These are phyloP conservation scores for Neonectria coccinea DNA, from an alignment of 2,329 filamentous ascomycete genomes.

Conservation along the genomic window DNA sequence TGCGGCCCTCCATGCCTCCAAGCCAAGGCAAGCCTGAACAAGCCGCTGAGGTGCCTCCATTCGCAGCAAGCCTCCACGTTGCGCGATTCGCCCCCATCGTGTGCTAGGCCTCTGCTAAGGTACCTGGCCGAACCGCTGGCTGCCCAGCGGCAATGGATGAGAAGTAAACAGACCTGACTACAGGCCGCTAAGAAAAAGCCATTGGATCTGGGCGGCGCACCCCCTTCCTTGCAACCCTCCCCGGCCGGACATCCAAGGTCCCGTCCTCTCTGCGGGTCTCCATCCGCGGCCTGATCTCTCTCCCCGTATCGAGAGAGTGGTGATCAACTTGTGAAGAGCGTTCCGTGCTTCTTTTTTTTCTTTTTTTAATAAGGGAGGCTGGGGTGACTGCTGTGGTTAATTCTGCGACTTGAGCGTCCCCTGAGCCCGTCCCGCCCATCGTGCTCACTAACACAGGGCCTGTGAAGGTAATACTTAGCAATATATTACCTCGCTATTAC, in stretches of 20 bases:
- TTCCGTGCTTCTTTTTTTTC: slow-evolving; percentile 3
- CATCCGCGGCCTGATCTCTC: not conserved
- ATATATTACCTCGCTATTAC: not conserved
- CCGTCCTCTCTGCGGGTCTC: not conserved
- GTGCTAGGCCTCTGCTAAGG: not conserved
- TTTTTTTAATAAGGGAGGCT: not conserved
- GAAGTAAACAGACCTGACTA: not conserved
- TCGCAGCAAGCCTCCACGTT: slow-evolving; percentile 1
- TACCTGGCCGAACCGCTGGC: not conserved
- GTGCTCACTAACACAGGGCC: too few relatives aligned
- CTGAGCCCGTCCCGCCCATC: not conserved
- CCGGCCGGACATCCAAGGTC: not conserved
- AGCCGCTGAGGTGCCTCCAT: not conserved
- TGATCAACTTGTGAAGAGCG: not conserved
- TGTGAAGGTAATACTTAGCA: too few relatives aligned
- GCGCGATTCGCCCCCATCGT: not conserved
- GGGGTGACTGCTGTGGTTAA: slow-evolving; percentile 2
- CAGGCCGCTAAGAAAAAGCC: not conserved
- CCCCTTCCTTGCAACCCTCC: not conserved
- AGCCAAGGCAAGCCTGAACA: not conserved
- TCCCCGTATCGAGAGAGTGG: not conserved
- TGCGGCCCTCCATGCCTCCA: not conserved
- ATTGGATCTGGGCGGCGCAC: not conserved
- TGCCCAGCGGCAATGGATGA: not conserved
- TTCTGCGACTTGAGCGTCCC: not conserved